Percentiles rank a stretch among this genome's conserved stretches.
Conservation (phyloP, 257 asterid species). For the Solanum microdontum region DNA sequence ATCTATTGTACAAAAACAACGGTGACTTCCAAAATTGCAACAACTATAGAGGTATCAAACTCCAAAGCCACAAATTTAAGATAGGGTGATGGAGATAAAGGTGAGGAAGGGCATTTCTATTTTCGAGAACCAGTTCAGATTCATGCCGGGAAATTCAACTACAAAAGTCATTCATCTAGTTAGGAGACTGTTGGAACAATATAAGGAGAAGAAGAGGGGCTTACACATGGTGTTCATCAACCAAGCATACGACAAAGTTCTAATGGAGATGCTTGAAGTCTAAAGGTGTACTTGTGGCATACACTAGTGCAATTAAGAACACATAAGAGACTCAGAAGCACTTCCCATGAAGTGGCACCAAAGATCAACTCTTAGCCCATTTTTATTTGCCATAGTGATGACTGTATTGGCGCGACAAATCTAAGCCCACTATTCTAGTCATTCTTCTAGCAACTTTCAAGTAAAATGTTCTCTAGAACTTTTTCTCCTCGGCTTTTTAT, state of each 20-base stretch:
- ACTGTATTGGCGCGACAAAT: neutral
- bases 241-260: neutral
- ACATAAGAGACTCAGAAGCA: neutral
- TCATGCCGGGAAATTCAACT: neutral
- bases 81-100: neutral
- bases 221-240: neutral
- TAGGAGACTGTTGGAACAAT: neutral
- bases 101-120: neutral
- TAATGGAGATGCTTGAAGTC: neutral
- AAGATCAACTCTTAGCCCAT: neutral
- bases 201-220: neutral
- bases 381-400: neutral
- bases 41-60: neutral
- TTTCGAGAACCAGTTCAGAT: neutral
- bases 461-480: neutral
- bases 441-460: neutral
- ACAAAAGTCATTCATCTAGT: neutral
- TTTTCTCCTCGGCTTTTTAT: neutral
- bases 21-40: neutral
- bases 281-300: neutral
- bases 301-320: neutral
- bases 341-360: neutral
- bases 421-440: neutral
- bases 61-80: neutral
- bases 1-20: neutral